Evolutionary conservation across 2,329 filamentous ascomycete genomes (phyloP).

Genomic region (Ceratocystis smalleyi): DNA sequence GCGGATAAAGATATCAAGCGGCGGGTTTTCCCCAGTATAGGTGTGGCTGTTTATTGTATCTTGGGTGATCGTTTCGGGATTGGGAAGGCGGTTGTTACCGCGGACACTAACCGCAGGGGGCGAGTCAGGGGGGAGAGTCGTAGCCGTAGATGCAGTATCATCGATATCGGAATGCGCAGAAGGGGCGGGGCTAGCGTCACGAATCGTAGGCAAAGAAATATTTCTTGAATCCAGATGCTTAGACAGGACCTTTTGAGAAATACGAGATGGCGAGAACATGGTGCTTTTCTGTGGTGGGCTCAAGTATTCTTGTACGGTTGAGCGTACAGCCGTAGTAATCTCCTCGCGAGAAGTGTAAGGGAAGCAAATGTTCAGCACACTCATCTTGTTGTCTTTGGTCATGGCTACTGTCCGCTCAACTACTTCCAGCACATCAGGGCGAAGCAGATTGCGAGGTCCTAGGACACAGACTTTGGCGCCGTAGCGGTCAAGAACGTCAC

Average conservation of each 20-base stretch:
- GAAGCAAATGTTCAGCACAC: constrained; percentile 81
- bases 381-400: constrained; percentile 74
- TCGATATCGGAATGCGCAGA: constrained; percentile 33
- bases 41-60: constrained; percentile 73
- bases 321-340: constrained; percentile 77
- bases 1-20: constrained; percentile 76
- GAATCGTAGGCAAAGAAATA: constrained; percentile 32
- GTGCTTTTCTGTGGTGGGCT: constrained; percentile 44
- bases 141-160: constrained; percentile 44
- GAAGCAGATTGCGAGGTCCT: constrained; percentile 69
- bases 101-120: constrained; percentile 25
- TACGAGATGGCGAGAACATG: constrained; percentile 75
- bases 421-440: constrained; percentile 73
- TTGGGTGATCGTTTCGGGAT: constrained; percentile 74
- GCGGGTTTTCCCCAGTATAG: constrained; percentile 73
- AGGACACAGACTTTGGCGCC: constrained; percentile 75
- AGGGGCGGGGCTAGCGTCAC: constrained; percentile 33
- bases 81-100: constrained; percentile 33
- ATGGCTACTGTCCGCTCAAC: constrained; percentile 74
- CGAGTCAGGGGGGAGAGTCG: constrained; percentile 41
- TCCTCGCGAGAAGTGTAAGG: constrained; percentile 94
- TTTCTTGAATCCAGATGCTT: constrained; percentile 40
- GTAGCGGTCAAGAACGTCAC: constrained; percentile 82
- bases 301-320: constrained; percentile 76
- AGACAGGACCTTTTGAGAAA: constrained; percentile 68